Evolutionary conservation across 257 asterid genomes (phyloP), one percentile per base, ranked within the genome.

Genomic region (Solanum neorickii): DNA sequence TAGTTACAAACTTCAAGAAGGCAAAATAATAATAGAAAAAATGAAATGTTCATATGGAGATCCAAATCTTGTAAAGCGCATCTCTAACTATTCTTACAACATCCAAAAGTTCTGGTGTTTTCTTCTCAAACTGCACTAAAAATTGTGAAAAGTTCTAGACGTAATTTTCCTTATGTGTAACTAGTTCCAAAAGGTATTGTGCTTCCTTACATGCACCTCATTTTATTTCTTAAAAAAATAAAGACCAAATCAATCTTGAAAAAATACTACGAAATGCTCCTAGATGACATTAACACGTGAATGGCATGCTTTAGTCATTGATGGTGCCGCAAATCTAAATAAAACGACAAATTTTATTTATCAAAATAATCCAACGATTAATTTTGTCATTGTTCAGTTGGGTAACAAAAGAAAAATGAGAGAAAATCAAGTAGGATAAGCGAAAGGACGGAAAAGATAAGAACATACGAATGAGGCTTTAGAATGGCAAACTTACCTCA

Each of bases 401-500:
- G 5, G 16, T 2, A n/a, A 65, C 35, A 65, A 12, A n/a, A 65
- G 33, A 25, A 65, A 65, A 65, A 65, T 12, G 8, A 65, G 72
- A 12, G 15, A 29, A 25, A 65, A 65, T n/a, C 1, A 9, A 68
- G 5, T 68, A 66, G 33, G 29, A 18, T 12, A 66, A 66, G 20
- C 73, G 21, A 66, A 66, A 68, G 44, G 49, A 35, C 14, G 27
- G 66, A 33, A 41, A 35, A 84, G 31, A n/a, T 52, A 52, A 59
- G 15, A 31, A 25, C 18, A 62, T 62, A n/a, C 8, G 5, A 12
- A 10, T n/a, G 35, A 25, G 33, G 72, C 15, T 25, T 65, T 25
- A 12, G 18, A 92, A 31, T 94, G 93, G 89, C 93, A 4, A 91
- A 75, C 77, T 60, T 92, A 31, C 90, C 93, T 13, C 93, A 86